phyloP scores from a whole-genome alignment of 441 rosid species.

The Erysimum pusillum region DNA sequence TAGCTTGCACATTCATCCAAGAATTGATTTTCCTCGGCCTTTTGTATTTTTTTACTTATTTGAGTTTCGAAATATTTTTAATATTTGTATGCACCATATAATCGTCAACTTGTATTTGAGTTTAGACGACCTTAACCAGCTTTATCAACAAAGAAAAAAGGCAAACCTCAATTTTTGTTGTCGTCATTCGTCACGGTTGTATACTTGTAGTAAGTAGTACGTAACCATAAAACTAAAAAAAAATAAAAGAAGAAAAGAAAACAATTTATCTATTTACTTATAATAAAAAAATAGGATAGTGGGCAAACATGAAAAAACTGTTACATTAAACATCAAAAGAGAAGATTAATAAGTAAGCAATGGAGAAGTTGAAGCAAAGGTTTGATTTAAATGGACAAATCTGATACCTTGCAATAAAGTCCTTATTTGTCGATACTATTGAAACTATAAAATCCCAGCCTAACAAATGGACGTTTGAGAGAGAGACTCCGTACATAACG shows the following conservation, averaged over 20 bases:
- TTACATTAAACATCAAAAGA: neutral
- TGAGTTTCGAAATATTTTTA: too few species aligned
- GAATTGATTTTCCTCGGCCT: neutral
- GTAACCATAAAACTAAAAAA: too few species aligned
- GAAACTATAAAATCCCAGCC: conserved; percentile 20
- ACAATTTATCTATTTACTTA: neutral
- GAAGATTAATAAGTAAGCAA: conserved; percentile 20
- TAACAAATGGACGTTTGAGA: conserved; percentile 38
- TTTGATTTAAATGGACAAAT: conserved; percentile 23
- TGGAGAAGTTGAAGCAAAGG: conserved; percentile 34
- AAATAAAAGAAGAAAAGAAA: too few species aligned
- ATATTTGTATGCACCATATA: too few species aligned
- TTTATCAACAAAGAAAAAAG: too few species aligned
- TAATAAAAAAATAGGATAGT: neutral
- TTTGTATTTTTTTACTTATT: too few species aligned
- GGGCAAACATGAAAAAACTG: neutral
- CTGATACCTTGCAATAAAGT: conserved; percentile 23
- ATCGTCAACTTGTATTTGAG: too few species aligned
- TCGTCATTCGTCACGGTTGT: too few species aligned
- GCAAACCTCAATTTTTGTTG: too few species aligned
- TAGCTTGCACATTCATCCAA: neutral
- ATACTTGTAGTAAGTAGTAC: too few species aligned
- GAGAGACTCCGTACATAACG: conserved; percentile 41
- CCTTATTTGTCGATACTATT: conserved; percentile 15
- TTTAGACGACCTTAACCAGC: too few species aligned